Base-by-base conservation (phyloP, 2,329 filamentous ascomycete genomes). In the Colletotrichum kahawae region DNA sequence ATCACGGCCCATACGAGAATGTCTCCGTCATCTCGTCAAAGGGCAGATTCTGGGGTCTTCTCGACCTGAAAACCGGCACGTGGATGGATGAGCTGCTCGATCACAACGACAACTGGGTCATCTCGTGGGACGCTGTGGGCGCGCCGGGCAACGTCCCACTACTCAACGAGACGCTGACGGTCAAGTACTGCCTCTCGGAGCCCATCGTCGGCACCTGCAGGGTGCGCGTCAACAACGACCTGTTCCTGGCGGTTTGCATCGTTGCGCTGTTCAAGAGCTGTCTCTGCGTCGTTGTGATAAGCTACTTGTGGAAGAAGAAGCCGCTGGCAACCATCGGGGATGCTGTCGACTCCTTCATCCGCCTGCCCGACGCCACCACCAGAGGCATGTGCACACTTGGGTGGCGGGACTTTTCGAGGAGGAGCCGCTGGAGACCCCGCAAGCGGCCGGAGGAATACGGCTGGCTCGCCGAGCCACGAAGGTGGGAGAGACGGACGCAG, bases 101-200 rank as follows among this genome's bases (percentile, higher is more conserved):
- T 6, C 5, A 56, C 1, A 0, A 67, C 7, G 31, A 36, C 29
- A 67, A 54, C 31, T 67, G 64, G 64, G n/a, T 56, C 7, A 67
- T 67, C 29, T 9, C 27, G 1, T 67, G 64, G 64, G 6, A 34
- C n/a, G 29, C n/a, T n/a, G 12, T 12, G 3, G 29, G 18, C 48
- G 16, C 9, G 13, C 43, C 64, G 3, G 29, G 43, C 43, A 27
- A 18, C 43, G 31, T 21, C 4, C n/a, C 38, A 4, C 33, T 66
- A 29, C 27, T 67, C 12, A 56, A 67, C 48, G 21, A 67, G 3
- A 67, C 64, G 31, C 18, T 38, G 21, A 63, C 60, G 12, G 69
- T 67, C 14, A 38, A 43, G 10, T 71, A 71, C 34, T 71, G 60
- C 48, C 69, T 71, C 6, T 71, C 69, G 7, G 60, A 71, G 54